A percentile compares a stretch with the other conserved stretches of the same genome.
Evolutionary conservation across 257 asterid species (phyloP).

Genomic region (Apocynum venetum): DNA sequence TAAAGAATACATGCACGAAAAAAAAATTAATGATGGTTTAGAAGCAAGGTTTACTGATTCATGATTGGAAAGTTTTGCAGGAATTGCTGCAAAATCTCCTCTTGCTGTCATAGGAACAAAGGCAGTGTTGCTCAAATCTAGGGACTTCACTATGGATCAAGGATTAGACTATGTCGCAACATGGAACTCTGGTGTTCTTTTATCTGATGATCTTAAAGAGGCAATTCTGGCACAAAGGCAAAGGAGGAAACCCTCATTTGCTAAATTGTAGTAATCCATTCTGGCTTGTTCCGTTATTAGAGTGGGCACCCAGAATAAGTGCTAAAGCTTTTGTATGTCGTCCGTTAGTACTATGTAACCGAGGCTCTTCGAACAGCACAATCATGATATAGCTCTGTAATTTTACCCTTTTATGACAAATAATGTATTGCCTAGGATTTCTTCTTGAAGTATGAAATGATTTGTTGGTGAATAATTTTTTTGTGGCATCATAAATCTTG

Average conservation of each 20-base stretch:
- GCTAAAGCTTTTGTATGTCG: not conserved
- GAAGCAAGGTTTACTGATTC: not conserved
- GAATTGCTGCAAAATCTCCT: constrained; percentile 66
- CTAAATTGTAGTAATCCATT: constrained; percentile 44
- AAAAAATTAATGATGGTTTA: not conserved
- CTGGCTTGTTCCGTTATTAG: not conserved
- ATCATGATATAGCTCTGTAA: not conserved
- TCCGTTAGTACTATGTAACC: not conserved
- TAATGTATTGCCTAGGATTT: no score
- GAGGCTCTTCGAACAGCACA: not conserved
- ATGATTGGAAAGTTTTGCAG: constrained; percentile 24
- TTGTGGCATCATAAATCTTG: no score
- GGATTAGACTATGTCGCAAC: constrained; percentile 88
- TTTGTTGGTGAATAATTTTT: no score
- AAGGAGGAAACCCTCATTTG: constrained; percentile 57
- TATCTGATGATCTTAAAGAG: constrained; percentile 61
- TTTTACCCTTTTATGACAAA: not conserved
- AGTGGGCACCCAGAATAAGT: not conserved
- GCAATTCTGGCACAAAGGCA: constrained; percentile 54
- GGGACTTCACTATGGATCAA: constrained; percentile 66
- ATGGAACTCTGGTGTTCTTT: constrained; percentile 64
- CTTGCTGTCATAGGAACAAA: constrained; percentile 75
- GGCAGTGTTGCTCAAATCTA: constrained; percentile 60
- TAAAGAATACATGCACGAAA: not conserved
- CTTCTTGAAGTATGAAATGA: no score